A percentile compares a stretch with the other conserved stretches of the same genome.
These are phyloP conservation scores for Amanita fuliginea DNA, from an alignment of 768 basidiomycete genomes.

Conservation along the genomic window DNA sequence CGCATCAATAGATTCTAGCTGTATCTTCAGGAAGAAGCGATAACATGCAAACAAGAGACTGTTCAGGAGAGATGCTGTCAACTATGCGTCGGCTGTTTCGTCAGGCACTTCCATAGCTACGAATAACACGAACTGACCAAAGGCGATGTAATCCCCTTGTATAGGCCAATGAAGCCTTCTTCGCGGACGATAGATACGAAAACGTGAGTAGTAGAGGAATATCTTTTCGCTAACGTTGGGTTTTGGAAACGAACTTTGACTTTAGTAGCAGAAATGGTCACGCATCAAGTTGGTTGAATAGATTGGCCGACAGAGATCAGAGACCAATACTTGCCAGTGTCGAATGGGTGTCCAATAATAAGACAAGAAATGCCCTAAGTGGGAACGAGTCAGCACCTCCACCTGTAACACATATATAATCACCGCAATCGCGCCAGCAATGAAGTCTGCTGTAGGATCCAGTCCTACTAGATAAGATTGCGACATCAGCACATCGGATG, in stretches of 20 bases:
- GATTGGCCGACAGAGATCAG: slow-evolving; percentile 13
- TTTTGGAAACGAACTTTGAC: slow-evolving; percentile 80
- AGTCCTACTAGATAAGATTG: slow-evolving; percentile 19
- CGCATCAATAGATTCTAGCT: slow-evolving; percentile 33
- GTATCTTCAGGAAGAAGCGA: slow-evolving; percentile 35
- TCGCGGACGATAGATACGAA: slow-evolving; percentile 58
- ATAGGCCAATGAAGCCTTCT: slow-evolving; percentile 58
- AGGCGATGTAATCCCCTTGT: slow-evolving; percentile 72
- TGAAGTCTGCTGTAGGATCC: slow-evolving; percentile 63
- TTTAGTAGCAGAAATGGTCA: slow-evolving; percentile 18
- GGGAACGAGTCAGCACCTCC: background rate
- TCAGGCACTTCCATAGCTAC: no score
- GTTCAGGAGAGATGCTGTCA: no score
- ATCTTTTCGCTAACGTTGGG: slow-evolving; percentile 42
- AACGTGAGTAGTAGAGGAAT: slow-evolving; percentile 55
- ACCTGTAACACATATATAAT: background rate
- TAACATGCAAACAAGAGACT: no score
- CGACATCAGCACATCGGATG: no score
- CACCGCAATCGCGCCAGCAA: slow-evolving; percentile 62
- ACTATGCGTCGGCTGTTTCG: no score
- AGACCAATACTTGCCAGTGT: slow-evolving; percentile 29
- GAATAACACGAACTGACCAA: slow-evolving; percentile 36
- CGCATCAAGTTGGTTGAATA: background rate
- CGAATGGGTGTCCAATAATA: slow-evolving; percentile 68
- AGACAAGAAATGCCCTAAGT: slow-evolving; percentile 51